Base-by-base conservation (phyloP, 306 rosid species). In the Quercus mongolica region DNA sequence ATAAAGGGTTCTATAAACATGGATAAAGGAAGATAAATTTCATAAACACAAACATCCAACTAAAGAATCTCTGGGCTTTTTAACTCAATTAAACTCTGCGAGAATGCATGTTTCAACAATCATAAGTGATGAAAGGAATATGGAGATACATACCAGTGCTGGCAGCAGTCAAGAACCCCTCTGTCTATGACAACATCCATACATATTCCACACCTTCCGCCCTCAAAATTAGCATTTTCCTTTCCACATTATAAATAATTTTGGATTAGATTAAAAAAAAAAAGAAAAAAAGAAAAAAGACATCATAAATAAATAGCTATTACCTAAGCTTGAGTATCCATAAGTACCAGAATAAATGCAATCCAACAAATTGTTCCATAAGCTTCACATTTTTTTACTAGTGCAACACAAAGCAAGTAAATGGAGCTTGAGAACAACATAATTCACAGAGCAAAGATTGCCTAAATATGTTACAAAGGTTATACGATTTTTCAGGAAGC, bases 91-190 rank as follows among this genome's bases (percentile, higher is more conserved):
- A 17, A 14, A 62, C 38, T 28, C 38, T 62, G 38, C 2, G 1
- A 62, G 15, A 25, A 62, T 62, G 35, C 68, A 64, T 38, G 44
- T 64, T 64, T 64, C 41, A 31, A 64, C 54, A 49, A 49, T 12
- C 44, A 28, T 15, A 31, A 6, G 13, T 30, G 70, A 30, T 4
- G 11, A 30, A 64, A 30, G 51, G 58, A 23, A 85, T 76, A 56
- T 33, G 72, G 49, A 67, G 51, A 67, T 17, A 6, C 75, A 75
- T 90, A 95, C 99, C 98, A 93, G 87, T 93, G 99, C 80, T 91
- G 96, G 81, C 99, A 95, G 92, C 97, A 95, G 85, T 95, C 99
- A 49, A 95, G 83, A 85, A 95, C 90, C 79, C 97, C 99, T 86
- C 99, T 85, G 74, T 95, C 99, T 70, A 95, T 78, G 76, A 95